These are phyloP conservation scores for Rostrohypoxylon terebratum DNA, from an alignment of 495 filamentous ascomycete genomes.

Conservation along the genomic window DNA sequence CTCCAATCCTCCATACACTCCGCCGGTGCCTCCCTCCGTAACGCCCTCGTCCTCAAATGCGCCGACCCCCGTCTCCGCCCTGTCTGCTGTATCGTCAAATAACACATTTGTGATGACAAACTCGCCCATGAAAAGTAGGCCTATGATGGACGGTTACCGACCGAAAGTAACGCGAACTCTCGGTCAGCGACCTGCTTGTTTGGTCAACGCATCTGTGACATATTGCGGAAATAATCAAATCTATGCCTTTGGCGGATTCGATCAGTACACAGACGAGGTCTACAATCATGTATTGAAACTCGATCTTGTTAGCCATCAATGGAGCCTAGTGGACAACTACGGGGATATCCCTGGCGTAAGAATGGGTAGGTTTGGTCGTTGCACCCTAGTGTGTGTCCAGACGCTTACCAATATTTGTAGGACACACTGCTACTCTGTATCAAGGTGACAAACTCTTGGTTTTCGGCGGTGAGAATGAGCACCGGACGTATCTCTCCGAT, in stretches of 20 bases:
- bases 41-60: slow-evolving; percentile 45
- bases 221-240: slow-evolving; percentile 96
- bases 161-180: slow-evolving; percentile 83
- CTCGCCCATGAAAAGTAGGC: slow-evolving; percentile 74
- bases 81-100: slow-evolving; percentile 68
- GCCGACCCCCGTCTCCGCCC: slow-evolving; percentile 61
- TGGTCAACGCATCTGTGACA: slow-evolving; percentile 97
- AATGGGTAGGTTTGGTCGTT: slow-evolving; percentile 76
- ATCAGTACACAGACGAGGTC: slow-evolving; percentile 98
- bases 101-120: slow-evolving; percentile 88
- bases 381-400: slow-evolving; percentile 18
- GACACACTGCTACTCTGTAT: slow-evolving; percentile 95
- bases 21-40: slow-evolving; percentile 14
- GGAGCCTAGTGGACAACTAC: slow-evolving; percentile 97
- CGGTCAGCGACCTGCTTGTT: slow-evolving; percentile 90
- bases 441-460: slow-evolving; percentile 93
- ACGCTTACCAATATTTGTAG: slow-evolving; percentile 57
- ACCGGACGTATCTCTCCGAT: slow-evolving; percentile 93
- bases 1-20: slow-evolving; percentile 41
- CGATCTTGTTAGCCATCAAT: slow-evolving; percentile 86
- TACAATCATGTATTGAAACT: slow-evolving; percentile 96
- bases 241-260: slow-evolving; percentile 98
- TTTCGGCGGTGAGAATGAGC: slow-evolving; percentile 98
- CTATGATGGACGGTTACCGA: slow-evolving; percentile 75
- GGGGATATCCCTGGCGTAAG: slow-evolving; percentile 97